Evolutionary conservation across 305 asterid genomes (phyloP).

Genomic region (Fraxinus xanthoxyloides): DNA sequence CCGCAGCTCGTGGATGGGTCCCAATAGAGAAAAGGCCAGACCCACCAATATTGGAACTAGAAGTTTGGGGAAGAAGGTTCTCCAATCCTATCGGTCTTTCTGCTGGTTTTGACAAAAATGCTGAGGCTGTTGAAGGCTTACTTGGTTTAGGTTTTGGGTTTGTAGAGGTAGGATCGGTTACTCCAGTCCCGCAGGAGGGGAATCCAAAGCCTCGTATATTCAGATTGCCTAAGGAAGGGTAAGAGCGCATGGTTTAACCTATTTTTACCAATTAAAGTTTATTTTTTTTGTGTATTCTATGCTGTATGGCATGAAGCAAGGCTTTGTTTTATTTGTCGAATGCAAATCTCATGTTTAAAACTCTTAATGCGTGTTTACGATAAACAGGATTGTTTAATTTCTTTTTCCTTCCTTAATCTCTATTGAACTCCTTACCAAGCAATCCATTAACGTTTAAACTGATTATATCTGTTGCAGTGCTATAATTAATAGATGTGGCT

Average conservation of each 20-base stretch:
- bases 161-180: slow-evolving; percentile 98
- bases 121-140: slow-evolving; percentile 95
- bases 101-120: slow-evolving; percentile 95
- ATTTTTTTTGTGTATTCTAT: not conserved
- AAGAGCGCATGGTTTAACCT: slow-evolving; percentile 23
- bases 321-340: not conserved
- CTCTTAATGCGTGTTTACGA: not conserved
- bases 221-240: slow-evolving; percentile 83
- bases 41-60: slow-evolving; percentile 61
- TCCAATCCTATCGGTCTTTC: slow-evolving; percentile 95
- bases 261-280: not conserved
- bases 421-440: not conserved
- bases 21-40: slow-evolving; percentile 93
- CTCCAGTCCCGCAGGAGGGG: slow-evolving; percentile 97
- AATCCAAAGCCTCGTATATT: slow-evolving; percentile 97
- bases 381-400: not conserved
- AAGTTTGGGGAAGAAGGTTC: slow-evolving; percentile 97
- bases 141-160: slow-evolving; percentile 95
- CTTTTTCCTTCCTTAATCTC: not conserved
- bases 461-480: slow-evolving; percentile 53
- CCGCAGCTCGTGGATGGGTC: slow-evolving; percentile 99
- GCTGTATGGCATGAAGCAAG: not conserved
- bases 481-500: slow-evolving; percentile 93
- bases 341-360: not conserved
- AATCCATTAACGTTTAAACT: not conserved